Evolutionary conservation across 192 early-diverging fungal genomes (phyloP).

Genomic region (Mortierella antarctica): DNA sequence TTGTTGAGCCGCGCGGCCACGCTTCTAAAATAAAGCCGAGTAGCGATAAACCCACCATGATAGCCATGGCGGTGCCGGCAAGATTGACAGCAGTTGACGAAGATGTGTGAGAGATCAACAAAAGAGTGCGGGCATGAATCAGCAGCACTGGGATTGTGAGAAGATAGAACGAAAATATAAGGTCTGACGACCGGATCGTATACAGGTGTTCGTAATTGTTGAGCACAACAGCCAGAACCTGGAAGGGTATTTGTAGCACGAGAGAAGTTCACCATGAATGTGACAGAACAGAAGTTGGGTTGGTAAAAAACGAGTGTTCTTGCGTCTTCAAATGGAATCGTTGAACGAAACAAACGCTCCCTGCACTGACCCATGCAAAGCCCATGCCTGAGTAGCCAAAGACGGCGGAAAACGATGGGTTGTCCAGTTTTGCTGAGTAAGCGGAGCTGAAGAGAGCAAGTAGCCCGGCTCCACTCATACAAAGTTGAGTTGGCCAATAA

Average conservation of each 20-base stretch:
- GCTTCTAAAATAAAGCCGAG: slow-evolving; percentile 27
- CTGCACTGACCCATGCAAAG: slow-evolving; percentile 6
- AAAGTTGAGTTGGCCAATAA: slow-evolving; percentile 29
- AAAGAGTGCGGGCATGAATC: slow-evolving; percentile 14
- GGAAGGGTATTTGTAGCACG: not conserved
- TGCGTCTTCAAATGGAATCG: not conserved
- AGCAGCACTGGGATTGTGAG: not conserved
- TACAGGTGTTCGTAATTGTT: slow-evolving; percentile 19
- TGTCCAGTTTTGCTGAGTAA: not conserved
- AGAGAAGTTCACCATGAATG: too few species aligned
- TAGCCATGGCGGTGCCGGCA: not conserved
- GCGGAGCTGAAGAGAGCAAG: not conserved
- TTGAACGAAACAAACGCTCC: not conserved
- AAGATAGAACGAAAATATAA: slow-evolving; percentile 21
- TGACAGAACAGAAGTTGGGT: too few species aligned
- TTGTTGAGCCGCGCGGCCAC: slow-evolving; percentile 23
- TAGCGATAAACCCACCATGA: not conserved
- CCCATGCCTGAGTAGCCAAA: slow-evolving; percentile 7
- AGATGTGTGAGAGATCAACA: not conserved
- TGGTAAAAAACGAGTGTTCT: too few species aligned
- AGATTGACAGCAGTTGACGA: not conserved
- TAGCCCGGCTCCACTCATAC: slow-evolving; percentile 2
- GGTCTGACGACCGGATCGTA: slow-evolving; percentile 25
- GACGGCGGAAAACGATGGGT: not conserved
- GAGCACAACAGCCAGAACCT: slow-evolving; percentile 10